phyloP scores from a whole-genome alignment of 768 basidiomycete genomes.

The Clitopilus hobsonii region DNA sequence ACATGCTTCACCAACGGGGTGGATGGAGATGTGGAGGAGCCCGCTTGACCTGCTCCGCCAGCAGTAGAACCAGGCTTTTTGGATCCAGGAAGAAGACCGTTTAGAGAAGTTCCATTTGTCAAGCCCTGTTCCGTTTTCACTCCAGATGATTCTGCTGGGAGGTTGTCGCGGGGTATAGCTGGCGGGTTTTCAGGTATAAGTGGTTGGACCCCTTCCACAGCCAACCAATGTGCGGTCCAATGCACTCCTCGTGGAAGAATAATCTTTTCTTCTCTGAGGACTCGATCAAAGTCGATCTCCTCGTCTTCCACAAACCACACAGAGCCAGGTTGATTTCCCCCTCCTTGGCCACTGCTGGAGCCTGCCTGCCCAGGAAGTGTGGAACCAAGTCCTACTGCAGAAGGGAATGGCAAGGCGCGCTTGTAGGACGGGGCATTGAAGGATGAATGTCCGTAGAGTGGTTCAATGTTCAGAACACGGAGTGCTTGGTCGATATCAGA shows the following conservation, averaged over 20 bases:
- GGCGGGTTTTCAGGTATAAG: slow-evolving; percentile 95
- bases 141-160: slow-evolving; percentile 21
- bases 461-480: slow-evolving; percentile 93
- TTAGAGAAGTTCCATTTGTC: slow-evolving; percentile 13
- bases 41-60: neutral
- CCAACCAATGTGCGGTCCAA: slow-evolving; percentile 97
- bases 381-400: slow-evolving; percentile 14
- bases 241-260: slow-evolving; percentile 73
- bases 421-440: slow-evolving; percentile 61
- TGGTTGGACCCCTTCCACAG: slow-evolving; percentile 96
- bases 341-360: neutral
- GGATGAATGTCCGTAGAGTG: slow-evolving; percentile 81
- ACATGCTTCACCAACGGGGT: slow-evolving; percentile 83
- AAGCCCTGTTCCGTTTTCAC: slow-evolving; percentile 25
- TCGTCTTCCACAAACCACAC: slow-evolving; percentile 96
- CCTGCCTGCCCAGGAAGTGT: slow-evolving; percentile 27
- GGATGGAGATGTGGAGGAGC: slow-evolving; percentile 17
- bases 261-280: slow-evolving; percentile 83
- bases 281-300: slow-evolving; percentile 93
- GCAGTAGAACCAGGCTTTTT: neutral
- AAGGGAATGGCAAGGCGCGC: slow-evolving; percentile 49
- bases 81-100: slow-evolving; percentile 1
- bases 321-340: slow-evolving; percentile 23
- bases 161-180: slow-evolving; percentile 50
- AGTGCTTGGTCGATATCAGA: slow-evolving; percentile 92